Percentiles rank a stretch among this genome's conserved stretches.
Evolutionary conservation across 805 yeast genomes (phyloP).

Genomic region (Barnettozyma pratensis): DNA sequence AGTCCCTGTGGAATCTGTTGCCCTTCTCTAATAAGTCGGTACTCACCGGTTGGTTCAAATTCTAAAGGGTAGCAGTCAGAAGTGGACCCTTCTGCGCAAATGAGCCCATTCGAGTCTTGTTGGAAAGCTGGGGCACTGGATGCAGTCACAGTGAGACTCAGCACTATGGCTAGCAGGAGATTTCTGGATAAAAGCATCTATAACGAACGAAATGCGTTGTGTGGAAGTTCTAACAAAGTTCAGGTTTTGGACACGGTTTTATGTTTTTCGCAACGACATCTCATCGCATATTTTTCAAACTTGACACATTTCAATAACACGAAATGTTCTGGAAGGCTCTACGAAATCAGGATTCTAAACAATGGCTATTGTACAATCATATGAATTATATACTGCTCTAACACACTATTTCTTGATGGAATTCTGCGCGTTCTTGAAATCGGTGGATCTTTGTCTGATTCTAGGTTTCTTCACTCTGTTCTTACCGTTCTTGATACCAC

Average conservation of each 20-base stretch:
- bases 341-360: no score
- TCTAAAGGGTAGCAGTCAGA: conserved; percentile 56
- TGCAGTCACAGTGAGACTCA: background rate
- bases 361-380: background rate
- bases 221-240: background rate
- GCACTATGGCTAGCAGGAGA: background rate
- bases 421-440: conserved; percentile 30
- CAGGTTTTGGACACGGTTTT: background rate
- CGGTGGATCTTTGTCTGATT: conserved; percentile 40
- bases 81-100: conserved; percentile 38
- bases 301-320: conserved; percentile 1
- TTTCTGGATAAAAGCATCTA: background rate
- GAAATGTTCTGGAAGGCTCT: background rate
- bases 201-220: background rate
- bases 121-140: conserved; percentile 3
- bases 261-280: background rate
- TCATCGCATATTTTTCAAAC: background rate
- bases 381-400: background rate
- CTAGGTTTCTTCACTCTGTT: conserved; percentile 43
- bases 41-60: conserved; percentile 60
- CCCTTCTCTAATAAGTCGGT: conserved; percentile 67
- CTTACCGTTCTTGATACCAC: conserved; percentile 56
- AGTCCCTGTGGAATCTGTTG: conserved; percentile 79
- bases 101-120: conserved; percentile 12
- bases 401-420: conserved; percentile 1